Base-by-base conservation (phyloP, 176 grass and related monocot species). In the Rhipidocladum racemiflorum region DNA sequence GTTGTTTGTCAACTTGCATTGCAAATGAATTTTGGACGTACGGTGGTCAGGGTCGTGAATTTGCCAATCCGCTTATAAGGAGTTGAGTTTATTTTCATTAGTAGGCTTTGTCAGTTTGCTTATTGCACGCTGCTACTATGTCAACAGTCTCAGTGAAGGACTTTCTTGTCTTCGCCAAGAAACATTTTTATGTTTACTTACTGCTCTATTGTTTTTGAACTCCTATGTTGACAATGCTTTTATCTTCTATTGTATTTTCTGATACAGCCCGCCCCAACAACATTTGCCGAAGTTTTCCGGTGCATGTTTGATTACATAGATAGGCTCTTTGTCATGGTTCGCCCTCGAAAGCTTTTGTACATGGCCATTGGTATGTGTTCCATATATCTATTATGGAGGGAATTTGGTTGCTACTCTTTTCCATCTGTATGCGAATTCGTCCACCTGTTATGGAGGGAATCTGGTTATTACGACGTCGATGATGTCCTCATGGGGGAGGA, bases 221-320 rank as follows among this genome's bases (percentile, higher is more conserved):
- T n/a, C n/a, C n/a, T n/a, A n/a, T n/a, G n/a, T n/a, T n/a, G n/a
- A n/a, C n/a, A n/a, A n/a, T n/a, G n/a, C n/a, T n/a, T 44, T 81
- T 24, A 29, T 87, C 4, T 85, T 16, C 28, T 82, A 27, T 4
- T 80, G 28, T 55, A 4, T 81, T 71, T 78, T 66, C 73, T 83
- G 32, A 40, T 65, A 68, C 92, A 99, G 96, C 89, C 96, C 39
- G 81, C 96, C 65, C 96, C 96, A n/a, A 95, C 91, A 65, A 95
- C 96, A 76, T 99, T 99, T 42, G 60, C 71, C 53, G 96, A 99
- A 68, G 92, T 99, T 59, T 99, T 99, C 72, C 87, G 93, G 79
- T 95, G 96, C 80, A 93, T 99, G 75, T 99, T 99, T 88, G 92
- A 95, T 85, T 99, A 99, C 76, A 99, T 99, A 23, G 96, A 99